Conservation (phyloP, 2,329 filamentous ascomycete genomes). For the Cytospora mali region DNA sequence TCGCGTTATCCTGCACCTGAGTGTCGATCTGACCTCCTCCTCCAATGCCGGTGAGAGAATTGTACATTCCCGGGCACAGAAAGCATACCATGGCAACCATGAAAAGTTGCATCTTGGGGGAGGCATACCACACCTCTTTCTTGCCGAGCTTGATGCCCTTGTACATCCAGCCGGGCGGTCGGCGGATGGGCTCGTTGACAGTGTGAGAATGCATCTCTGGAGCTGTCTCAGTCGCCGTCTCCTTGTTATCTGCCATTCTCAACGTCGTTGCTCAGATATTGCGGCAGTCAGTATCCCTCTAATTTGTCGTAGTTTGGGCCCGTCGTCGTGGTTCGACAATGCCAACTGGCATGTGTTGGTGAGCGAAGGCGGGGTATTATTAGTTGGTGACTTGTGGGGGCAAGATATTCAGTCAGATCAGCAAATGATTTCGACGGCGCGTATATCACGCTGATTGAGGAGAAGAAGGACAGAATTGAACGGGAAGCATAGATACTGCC, state of each 20-base stretch:
- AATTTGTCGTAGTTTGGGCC: background rate
- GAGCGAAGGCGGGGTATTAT: background rate
- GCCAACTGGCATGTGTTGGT: background rate
- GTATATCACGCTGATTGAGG: background rate
- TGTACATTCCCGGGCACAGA: conserved; percentile 69
- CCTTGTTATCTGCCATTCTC: conserved; percentile 23
- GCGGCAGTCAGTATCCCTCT: background rate
- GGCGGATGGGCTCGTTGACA: conserved; percentile 30
- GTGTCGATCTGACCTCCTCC: conserved; percentile 60
- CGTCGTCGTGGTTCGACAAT: background rate
- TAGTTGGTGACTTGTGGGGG: background rate
- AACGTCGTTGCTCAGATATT: background rate
- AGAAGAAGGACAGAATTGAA: background rate
- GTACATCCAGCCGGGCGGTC: conserved; percentile 68
- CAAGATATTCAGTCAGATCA: background rate
- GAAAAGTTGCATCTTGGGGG: conserved; percentile 70
- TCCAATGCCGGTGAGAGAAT: conserved; percentile 63
- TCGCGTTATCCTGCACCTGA: conserved; percentile 61
- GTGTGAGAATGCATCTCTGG: background rate
- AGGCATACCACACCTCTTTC: conserved; percentile 67
- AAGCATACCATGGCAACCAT: conserved; percentile 73
- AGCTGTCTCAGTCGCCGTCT: conserved; percentile 13
- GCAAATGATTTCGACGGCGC: background rate
- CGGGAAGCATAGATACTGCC: background rate
- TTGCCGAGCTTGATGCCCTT: conserved; percentile 57